Evolutionary conservation across 257 asterid species (phyloP), one percentile per base, ranked within the genome.

Genomic region (Agastache rugosa): DNA sequence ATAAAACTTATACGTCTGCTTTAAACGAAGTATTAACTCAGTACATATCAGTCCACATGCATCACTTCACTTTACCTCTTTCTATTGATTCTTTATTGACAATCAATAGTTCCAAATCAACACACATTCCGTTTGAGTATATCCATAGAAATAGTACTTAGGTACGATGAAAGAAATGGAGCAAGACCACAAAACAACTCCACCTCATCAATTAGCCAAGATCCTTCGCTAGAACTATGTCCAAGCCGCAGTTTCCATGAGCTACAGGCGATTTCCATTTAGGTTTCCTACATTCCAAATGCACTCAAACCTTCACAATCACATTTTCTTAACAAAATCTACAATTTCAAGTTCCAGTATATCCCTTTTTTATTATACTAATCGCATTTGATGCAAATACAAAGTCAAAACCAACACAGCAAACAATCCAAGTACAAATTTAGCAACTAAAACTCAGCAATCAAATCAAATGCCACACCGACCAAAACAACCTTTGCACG

Each of bases 51-150:
- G 20, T 23, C 27, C 16, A 0, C 54, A 19, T 61, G 64, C 39
- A 41, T 56, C 60, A 76, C 8, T 58, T 48, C n/a, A n/a, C n/a
- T 25, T 31, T n/a, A 63, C n/a, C 77, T 69, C 64, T 39, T 12
- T 47, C 15, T 6, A n/a, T 34, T 34, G 39, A 16, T 15, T 47
- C 19, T 10, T 10, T 58, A 9, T 3, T 27, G 25, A n/a, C 39
- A 67, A 35, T 65, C 16, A 29, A 10, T 47, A 9, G 58, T 7
- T 7, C 11, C 29, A 29, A 15, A 63, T 45, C 37, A 22, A 16
- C 20, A 66, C 3, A 58, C 9, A 69, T 25, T 25, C 29, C 44
- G 42, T 31, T 7, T 44, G 34, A 63, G 58, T 31, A 5, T 25
- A 58, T 58, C 39, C 37, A 58, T 25, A 56, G 2, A 1, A 55